Percentiles rank a stretch among this genome's conserved stretches.
These are phyloP conservation scores for Zizania latifolia DNA, from an alignment of 176 grass and related monocot species.

Conservation along the genomic window DNA sequence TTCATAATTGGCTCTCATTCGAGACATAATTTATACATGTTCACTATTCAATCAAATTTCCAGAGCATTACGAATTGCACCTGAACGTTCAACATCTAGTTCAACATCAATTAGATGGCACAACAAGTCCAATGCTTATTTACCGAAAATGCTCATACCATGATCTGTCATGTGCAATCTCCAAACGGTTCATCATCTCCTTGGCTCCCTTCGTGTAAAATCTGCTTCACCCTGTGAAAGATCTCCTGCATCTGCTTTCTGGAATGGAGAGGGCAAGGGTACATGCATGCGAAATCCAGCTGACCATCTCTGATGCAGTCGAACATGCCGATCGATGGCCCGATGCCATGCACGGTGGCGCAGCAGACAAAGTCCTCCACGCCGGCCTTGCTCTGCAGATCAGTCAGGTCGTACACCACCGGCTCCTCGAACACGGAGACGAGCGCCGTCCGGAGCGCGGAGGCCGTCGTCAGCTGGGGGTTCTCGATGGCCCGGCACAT, in stretches of 20 bases:
- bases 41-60: neutral
- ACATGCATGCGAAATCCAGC: constrained; percentile 59
- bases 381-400: constrained; percentile 39
- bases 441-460: constrained; percentile 64
- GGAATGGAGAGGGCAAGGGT: constrained; percentile 80
- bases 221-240: constrained; percentile 49
- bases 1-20: too few species aligned
- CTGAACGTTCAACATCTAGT: neutral
- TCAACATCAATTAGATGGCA: neutral
- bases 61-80: neutral
- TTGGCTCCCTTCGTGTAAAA: constrained; percentile 38
- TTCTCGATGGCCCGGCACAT: constrained; percentile 76
- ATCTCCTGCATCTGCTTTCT: constrained; percentile 58
- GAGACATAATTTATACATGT: too few species aligned
- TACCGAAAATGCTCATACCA: neutral
- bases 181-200: neutral
- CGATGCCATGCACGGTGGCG: constrained; percentile 66
- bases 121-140: neutral
- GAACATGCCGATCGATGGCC: constrained; percentile 68
- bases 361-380: constrained; percentile 63
- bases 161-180: neutral
- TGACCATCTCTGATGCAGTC: constrained; percentile 60
- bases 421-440: constrained; percentile 86
- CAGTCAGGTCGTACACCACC: constrained; percentile 7
- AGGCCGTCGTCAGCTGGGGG: constrained; percentile 56